These are phyloP conservation scores for Ganoderma meredithae DNA, from an alignment of 1,284 basidiomycete genomes.

Conservation along the genomic window DNA sequence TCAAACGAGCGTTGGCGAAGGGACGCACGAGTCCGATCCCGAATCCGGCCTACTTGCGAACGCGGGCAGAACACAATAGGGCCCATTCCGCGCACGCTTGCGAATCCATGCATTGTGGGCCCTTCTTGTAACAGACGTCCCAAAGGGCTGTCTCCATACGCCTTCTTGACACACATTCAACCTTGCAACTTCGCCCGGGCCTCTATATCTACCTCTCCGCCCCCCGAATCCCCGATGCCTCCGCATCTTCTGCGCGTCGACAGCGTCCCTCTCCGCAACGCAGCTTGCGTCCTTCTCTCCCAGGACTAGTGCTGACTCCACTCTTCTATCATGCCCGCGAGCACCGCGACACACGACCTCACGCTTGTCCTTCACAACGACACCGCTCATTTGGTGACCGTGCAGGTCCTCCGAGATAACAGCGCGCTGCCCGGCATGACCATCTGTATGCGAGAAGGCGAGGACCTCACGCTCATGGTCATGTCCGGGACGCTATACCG, in stretches of 20 bases:
- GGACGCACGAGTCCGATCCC: neutral
- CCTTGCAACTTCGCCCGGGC: slow-evolving; percentile 9
- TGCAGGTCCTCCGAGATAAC: slow-evolving; percentile 43
- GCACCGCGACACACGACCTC: slow-evolving; percentile 57
- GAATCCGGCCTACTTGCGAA: neutral
- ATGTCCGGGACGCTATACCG: slow-evolving; percentile 42
- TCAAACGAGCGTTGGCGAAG: slow-evolving; percentile 22
- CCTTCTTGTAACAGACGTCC: slow-evolving; percentile 20
- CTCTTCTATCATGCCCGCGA: slow-evolving; percentile 45
- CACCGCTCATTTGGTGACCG: slow-evolving; percentile 43
- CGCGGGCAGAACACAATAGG: slow-evolving; percentile 30
- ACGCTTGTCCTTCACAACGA: slow-evolving; percentile 60
- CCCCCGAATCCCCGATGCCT: neutral
- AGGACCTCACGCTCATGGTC: slow-evolving; percentile 40
- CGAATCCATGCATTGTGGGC: slow-evolving; percentile 24
- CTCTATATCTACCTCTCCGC: slow-evolving; percentile 9
- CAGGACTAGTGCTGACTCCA: neutral
- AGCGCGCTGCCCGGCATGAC: slow-evolving; percentile 34
- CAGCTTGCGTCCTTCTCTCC: neutral
- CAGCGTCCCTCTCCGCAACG: neutral
- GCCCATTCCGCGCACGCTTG: slow-evolving; percentile 11
- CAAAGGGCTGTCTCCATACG: slow-evolving; percentile 15
- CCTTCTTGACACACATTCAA: slow-evolving; percentile 15
- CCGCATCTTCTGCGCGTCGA: slow-evolving; percentile 1
- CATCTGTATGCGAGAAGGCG: slow-evolving; percentile 37